phyloP scores from a whole-genome alignment of 805 yeast species.

The Kazachstania taianensis region DNA sequence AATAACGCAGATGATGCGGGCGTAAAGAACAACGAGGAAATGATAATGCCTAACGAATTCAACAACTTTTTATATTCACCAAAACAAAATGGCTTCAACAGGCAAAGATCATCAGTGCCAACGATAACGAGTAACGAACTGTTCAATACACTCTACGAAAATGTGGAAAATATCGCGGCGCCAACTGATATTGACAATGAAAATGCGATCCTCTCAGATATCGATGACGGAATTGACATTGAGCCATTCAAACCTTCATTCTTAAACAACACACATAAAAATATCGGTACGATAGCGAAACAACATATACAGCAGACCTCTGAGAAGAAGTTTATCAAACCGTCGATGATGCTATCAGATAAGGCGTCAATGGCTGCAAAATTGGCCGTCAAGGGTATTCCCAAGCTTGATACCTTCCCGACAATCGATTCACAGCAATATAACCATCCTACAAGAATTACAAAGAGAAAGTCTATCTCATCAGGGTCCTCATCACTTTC shows the following conservation, averaged over 20 bases:
- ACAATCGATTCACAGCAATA: conserved; percentile 8
- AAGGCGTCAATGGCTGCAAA: conserved; percentile 21
- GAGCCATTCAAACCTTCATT: neutral
- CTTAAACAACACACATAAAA: neutral
- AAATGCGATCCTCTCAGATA: conserved; percentile 4
- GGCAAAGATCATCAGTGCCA: conserved; percentile 9
- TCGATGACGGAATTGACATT: neutral
- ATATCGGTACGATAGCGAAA: neutral
- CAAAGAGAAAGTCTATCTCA: conserved; percentile 8
- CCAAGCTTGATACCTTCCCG: conserved; percentile 9
- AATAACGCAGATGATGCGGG: neutral
- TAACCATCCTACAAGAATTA: conserved; percentile 7
- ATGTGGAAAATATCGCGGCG: conserved; percentile 2
- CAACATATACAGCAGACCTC: neutral
- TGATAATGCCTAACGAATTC: too few relatives aligned
- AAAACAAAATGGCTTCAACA: conserved; percentile 3
- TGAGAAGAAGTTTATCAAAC: conserved; percentile 18
- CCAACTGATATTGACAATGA: conserved; percentile 4
- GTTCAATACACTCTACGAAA: conserved; percentile 15
- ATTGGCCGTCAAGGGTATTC: conserved; percentile 20
- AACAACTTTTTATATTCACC: conserved; percentile 5
- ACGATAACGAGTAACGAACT: conserved; percentile 7
- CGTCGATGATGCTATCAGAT: conserved; percentile 24
- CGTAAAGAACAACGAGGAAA: neutral
- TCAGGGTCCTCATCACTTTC: neutral